A percentile compares a stretch with the other conserved stretches of the same genome.
phyloP scores from a whole-genome alignment of 2,329 filamentous ascomycete species.

The Neodidymelliopsis sp. region DNA sequence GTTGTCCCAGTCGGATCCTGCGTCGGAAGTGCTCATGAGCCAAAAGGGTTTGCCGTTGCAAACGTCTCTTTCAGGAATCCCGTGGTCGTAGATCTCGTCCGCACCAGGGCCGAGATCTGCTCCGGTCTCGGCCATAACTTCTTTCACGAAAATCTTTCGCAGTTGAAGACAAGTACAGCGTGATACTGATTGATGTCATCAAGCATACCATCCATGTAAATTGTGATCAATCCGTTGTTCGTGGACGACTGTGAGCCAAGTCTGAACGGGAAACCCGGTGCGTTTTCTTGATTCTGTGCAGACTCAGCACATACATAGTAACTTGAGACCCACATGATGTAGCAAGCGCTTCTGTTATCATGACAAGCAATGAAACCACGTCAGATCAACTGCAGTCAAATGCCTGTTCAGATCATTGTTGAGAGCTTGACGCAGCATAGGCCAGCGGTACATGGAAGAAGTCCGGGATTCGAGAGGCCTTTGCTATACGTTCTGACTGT shows the following conservation, averaged over 20 bases:
- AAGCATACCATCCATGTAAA: neutral
- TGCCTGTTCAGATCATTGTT: neutral
- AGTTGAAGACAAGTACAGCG: neutral
- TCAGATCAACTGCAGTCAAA: neutral
- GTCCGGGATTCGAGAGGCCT: too few relatives aligned
- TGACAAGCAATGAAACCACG: neutral
- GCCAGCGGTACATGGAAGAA: too few relatives aligned
- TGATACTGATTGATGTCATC: neutral
- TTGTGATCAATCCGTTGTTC: neutral
- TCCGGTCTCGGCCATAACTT: neutral
- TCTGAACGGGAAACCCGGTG: too few relatives aligned
- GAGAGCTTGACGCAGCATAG: too few relatives aligned
- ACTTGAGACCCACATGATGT: neutral
- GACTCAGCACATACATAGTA: neutral
- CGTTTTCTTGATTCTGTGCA: too few relatives aligned
- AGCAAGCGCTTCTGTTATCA: neutral
- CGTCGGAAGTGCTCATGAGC: neutral
- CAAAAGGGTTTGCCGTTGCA: neutral
- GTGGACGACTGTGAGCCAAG: neutral
- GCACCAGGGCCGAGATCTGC: neutral
- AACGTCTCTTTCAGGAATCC: conserved; percentile 1
- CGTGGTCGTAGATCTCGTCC: neutral
- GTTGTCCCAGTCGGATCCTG: neutral
- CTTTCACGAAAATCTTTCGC: neutral
- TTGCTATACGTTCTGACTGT: too few relatives aligned